phyloP scores from a whole-genome alignment of 345 rosid species.

The Eucalyptus sp. region DNA sequence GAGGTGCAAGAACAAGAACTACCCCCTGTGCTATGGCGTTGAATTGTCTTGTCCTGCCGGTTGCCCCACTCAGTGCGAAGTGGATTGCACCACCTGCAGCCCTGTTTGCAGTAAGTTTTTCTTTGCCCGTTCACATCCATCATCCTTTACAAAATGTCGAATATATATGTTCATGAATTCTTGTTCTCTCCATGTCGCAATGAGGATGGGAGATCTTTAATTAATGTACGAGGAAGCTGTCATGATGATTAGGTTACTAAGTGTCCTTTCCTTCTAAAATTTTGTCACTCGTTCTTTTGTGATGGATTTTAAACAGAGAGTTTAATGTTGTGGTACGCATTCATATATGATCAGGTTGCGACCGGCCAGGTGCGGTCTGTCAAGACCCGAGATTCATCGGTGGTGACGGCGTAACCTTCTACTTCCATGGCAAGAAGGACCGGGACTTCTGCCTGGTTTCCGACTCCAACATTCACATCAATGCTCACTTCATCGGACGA shows the following conservation, averaged over 20 bases:
- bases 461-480: slow-evolving; percentile 10
- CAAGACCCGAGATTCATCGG: slow-evolving; percentile 62
- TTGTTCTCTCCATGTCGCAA: background rate
- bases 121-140: background rate
- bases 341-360: slow-evolving; percentile 29
- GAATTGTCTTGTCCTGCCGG: slow-evolving; percentile 20
- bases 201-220: background rate
- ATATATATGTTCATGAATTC: background rate
- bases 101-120: slow-evolving; percentile 36
- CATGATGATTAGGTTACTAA: background rate
- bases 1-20: slow-evolving; percentile 19
- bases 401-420: slow-evolving; percentile 58
- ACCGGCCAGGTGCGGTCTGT: slow-evolving; percentile 47
- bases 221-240: background rate
- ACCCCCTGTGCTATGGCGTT: slow-evolving; percentile 26
- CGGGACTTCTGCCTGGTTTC: slow-evolving; percentile 7
- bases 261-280: background rate
- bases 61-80: slow-evolving; percentile 40
- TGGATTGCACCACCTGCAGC: slow-evolving; percentile 44
- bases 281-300: background rate
- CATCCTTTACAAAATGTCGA: background rate
- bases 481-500: slow-evolving; percentile 8
- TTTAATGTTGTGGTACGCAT: background rate
- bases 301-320: background rate
- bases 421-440: slow-evolving; percentile 56